phyloP scores from a whole-genome alignment of 108 stramenopile genomes.

The Cylindrotheca fusiformis region DNA sequence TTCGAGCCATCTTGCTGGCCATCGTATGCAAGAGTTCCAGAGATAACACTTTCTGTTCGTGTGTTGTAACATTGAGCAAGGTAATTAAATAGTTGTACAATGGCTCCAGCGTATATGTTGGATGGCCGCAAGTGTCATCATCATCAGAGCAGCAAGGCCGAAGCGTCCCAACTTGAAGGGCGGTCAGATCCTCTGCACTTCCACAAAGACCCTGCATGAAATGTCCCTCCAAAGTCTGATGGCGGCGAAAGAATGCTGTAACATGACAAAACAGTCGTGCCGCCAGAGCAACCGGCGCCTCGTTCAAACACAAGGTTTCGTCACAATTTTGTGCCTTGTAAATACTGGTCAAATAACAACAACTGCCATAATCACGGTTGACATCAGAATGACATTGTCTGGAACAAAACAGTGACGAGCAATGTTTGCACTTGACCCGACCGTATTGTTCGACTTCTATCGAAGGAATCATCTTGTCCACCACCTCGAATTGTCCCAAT shows the following conservation, averaged over 20 bases:
- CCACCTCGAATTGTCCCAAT: slow-evolving; percentile 6
- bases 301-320: not conserved
- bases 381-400: slow-evolving; percentile 9
- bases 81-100: slow-evolving; percentile 10
- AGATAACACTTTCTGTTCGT: slow-evolving; percentile 20
- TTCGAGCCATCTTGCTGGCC: slow-evolving; percentile 30
- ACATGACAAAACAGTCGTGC: slow-evolving; percentile 27
- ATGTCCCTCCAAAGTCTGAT: slow-evolving; percentile 4
- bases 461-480: too few species aligned
- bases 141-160: too few species aligned
- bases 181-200: slow-evolving; percentile 22
- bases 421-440: slow-evolving; percentile 21
- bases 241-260: slow-evolving; percentile 12
- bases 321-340: not conserved
- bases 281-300: slow-evolving; percentile 29
- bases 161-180: slow-evolving; percentile 29
- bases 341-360: slow-evolving; percentile 16
- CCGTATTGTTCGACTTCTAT: slow-evolving; percentile 20
- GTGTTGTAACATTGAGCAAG: slow-evolving; percentile 2
- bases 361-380: slow-evolving; percentile 9
- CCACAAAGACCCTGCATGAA: slow-evolving; percentile 37
- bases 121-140: slow-evolving; percentile 5
- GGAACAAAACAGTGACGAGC: slow-evolving; percentile 34
- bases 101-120: slow-evolving; percentile 29
- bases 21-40: slow-evolving; percentile 19